Conservation (phyloP, 176 grass and related monocot species). For the Zea luxurians region DNA sequence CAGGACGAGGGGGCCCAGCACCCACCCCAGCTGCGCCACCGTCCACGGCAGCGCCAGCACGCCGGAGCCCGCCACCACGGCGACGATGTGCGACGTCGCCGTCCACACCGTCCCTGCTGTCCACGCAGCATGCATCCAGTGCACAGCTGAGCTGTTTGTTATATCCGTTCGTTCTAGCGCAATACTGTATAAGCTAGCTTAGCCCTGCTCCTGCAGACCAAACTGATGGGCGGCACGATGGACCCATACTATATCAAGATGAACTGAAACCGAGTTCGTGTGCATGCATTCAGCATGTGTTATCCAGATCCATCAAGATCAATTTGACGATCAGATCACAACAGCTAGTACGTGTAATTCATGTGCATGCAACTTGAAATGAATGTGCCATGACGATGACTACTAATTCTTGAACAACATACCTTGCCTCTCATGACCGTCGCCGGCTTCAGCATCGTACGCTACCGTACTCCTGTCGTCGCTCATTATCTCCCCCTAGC, state of each 20-base stretch:
- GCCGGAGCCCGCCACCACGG: conserved; percentile 86
- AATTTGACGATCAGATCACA: too few relatives aligned
- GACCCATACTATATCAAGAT: too few relatives aligned
- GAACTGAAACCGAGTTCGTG: too few relatives aligned
- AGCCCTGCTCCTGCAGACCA: too few relatives aligned
- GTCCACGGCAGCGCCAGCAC: conserved; percentile 92
- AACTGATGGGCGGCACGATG: too few relatives aligned
- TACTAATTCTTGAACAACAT: neutral
- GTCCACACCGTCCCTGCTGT: conserved; percentile 86
- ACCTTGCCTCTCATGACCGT: conserved; percentile 85
- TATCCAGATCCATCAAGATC: too few relatives aligned
- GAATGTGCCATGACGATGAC: neutral
- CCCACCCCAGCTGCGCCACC: conserved; percentile 90
- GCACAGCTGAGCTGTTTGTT: too few relatives aligned
- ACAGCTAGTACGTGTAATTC: too few relatives aligned
- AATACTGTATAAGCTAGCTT: too few relatives aligned
- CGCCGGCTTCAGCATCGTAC: conserved; percentile 57
- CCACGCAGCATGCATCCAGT: too few relatives aligned
- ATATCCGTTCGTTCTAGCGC: too few relatives aligned
- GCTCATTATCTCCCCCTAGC: conserved; percentile 36
- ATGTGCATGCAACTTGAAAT: neutral
- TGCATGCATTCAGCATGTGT: too few relatives aligned
- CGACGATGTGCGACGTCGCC: conserved; percentile 83
- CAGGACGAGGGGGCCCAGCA: conserved; percentile 65
- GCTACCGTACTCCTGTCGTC: conserved; percentile 58